These are phyloP conservation scores for Bipolaris sorokiniana DNA, from an alignment of 2,329 filamentous ascomycete genomes.

Conservation along the genomic window DNA sequence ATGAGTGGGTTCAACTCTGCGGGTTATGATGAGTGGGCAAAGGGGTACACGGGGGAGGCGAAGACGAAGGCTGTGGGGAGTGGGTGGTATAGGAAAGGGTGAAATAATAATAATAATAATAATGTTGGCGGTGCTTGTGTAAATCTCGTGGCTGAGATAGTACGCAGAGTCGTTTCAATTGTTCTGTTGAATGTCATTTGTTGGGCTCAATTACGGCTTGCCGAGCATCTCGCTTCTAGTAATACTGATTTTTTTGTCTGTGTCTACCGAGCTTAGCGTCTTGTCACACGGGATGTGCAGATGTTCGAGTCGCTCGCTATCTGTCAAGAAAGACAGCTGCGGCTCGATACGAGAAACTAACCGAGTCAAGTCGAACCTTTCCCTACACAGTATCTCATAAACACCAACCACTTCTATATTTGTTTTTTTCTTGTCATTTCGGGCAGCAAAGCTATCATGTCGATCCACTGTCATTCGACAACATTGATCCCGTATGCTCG, in stretches of 20 bases:
- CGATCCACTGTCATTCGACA: too few relatives aligned
- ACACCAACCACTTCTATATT: not conserved
- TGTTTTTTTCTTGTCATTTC: not conserved
- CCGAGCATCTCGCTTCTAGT: too few relatives aligned
- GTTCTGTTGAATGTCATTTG: too few relatives aligned
- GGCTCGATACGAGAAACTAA: not conserved
- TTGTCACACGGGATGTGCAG: too few relatives aligned
- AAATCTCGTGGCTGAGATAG: not conserved
- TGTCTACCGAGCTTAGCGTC: too few relatives aligned
- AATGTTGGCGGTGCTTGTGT: too few relatives aligned
- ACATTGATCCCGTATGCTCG: constrained; percentile 4
- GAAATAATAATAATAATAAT: too few relatives aligned
- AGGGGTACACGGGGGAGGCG: constrained; percentile 21
- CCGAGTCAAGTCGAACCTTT: not conserved
- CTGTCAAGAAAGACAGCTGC: too few relatives aligned
- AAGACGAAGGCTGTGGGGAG: constrained; percentile 24
- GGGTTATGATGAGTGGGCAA: constrained; percentile 14
- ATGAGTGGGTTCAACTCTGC: constrained; percentile 6
- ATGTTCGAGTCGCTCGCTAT: too few relatives aligned
- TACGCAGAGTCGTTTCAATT: not conserved
- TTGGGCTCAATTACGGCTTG: too few relatives aligned
- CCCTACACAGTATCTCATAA: not conserved
- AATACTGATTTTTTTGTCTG: too few relatives aligned
- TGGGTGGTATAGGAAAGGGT: constrained; percentile 22
- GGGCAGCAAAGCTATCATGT: too few relatives aligned